phyloP scores from a whole-genome alignment of 768 basidiomycete genomes.

The Roridomyces roridus region DNA sequence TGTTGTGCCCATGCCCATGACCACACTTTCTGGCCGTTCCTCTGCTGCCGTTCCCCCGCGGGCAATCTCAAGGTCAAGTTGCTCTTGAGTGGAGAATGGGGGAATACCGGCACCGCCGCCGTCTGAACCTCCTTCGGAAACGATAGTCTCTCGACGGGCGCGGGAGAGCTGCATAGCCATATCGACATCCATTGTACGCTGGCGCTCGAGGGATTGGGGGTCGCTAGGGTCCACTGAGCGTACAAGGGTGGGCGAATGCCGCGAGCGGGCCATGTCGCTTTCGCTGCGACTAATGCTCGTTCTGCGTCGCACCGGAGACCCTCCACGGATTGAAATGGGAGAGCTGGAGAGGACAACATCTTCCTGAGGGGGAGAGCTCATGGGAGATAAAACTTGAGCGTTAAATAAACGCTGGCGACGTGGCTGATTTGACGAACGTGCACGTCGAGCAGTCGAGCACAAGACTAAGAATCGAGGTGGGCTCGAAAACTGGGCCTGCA shows the following conservation, averaged over 20 bases:
- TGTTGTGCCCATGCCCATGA: constrained; percentile 32
- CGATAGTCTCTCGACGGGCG: constrained; percentile 68
- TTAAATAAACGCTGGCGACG: too few relatives aligned
- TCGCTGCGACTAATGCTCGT: constrained; percentile 45
- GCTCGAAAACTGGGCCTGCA: too few relatives aligned
- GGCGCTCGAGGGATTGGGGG: constrained; percentile 81
- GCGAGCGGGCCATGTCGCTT: constrained; percentile 45
- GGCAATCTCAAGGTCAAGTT: constrained; percentile 48
- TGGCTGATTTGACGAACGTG: too few relatives aligned
- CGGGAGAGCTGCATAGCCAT: constrained; percentile 85
- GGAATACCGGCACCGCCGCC: constrained; percentile 39
- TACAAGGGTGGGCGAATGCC: constrained; percentile 66
- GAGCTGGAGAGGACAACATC: constrained; percentile 42
- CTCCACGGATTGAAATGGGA: constrained; percentile 45
- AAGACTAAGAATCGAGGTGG: too few relatives aligned
- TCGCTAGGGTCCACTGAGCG: constrained; percentile 74
- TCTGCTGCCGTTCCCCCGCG: constrained; percentile 29
- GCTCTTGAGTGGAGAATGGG: constrained; percentile 54
- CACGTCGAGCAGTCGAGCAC: too few relatives aligned
- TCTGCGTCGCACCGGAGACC: constrained; percentile 48
- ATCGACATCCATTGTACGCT: constrained; percentile 93
- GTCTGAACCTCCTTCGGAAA: constrained; percentile 40
- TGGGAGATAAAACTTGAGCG: constrained; percentile 24
- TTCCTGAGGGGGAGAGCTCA: constrained; percentile 44
- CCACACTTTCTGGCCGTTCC: constrained; percentile 25